These are phyloP conservation scores for Ormosia semicastrata DNA, from an alignment of 306 rosid species.

Conservation along the genomic window DNA sequence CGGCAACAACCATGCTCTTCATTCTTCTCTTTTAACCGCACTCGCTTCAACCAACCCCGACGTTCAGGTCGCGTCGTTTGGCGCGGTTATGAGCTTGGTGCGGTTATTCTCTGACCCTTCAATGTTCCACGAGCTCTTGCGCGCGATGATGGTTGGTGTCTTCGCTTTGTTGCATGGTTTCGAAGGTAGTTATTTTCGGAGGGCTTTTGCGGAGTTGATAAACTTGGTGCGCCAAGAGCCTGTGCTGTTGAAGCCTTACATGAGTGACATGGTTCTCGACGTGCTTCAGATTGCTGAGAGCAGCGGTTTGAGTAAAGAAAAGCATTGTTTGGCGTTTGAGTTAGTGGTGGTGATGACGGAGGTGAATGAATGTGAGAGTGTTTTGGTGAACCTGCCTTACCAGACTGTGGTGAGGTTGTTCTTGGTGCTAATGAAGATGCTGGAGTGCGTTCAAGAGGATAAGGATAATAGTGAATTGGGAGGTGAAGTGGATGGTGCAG, in stretches of 20 bases:
- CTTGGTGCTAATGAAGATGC: conserved; percentile 23
- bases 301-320: not conserved
- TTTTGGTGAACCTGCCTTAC: not conserved
- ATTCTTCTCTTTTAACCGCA: not conserved
- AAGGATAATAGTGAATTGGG: not conserved
- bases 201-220: conserved; percentile 30
- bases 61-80: conserved; percentile 27
- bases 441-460: conserved; percentile 11
- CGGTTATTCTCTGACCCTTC: conserved; percentile 30
- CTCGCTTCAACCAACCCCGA: conserved; percentile 21
- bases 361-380: conserved; percentile 22
- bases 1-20: not conserved
- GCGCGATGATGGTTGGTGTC: conserved; percentile 40
- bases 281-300: conserved; percentile 46
- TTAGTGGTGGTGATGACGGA: conserved; percentile 28
- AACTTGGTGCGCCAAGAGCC: conserved; percentile 27
- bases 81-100: conserved; percentile 19
- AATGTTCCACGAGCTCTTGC: conserved; percentile 38
- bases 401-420: conserved; percentile 27
- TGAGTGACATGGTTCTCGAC: conserved; percentile 40
- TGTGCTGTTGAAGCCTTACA: conserved; percentile 27
- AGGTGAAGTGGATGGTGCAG: not conserved
- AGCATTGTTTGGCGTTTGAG: conserved; percentile 29
- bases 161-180: conserved; percentile 29
- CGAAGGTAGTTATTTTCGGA: conserved; percentile 14